These are phyloP conservation scores for Saccharomycopsis crataegensis DNA, from an alignment of 1,139 yeast genomes.

Conservation along the genomic window DNA sequence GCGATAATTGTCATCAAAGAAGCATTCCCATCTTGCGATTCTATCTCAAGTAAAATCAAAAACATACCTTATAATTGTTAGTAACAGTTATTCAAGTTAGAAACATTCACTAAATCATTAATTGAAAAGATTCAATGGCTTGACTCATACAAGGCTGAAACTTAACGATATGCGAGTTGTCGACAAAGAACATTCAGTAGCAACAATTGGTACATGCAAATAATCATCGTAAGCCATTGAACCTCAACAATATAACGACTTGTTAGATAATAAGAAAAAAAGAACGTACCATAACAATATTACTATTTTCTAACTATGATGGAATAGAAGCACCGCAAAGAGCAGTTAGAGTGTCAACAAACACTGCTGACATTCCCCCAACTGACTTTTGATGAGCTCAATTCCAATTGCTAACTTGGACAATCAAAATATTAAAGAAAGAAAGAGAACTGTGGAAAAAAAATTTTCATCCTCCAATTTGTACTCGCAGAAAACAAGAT, in stretches of 20 bases:
- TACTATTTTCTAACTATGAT: no score
- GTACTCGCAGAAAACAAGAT: no score
- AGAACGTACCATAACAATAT: neutral
- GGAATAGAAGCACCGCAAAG: no score
- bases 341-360: no score
- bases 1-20: slow-evolving; percentile 49
- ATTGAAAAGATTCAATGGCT: neutral
- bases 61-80: slow-evolving; percentile 15
- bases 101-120: neutral
- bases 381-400: no score
- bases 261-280: neutral
- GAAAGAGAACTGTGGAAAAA: no score
- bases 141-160: slow-evolving; percentile 82
- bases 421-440: no score
- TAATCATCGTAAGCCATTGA: slow-evolving; percentile 47
- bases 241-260: no score
- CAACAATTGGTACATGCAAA: slow-evolving; percentile 75
- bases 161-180: slow-evolving; percentile 72
- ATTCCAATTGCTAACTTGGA: no score
- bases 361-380: no score
- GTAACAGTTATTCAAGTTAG: neutral
- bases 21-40: neutral
- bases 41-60: neutral
- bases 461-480: no score
- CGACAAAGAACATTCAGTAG: slow-evolving; percentile 70